Evolutionary conservation across 129 eudicot genomes (phyloP), one percentile per base, ranked within the genome.

Genomic region (Chrysanthemum seticuspe): DNA sequence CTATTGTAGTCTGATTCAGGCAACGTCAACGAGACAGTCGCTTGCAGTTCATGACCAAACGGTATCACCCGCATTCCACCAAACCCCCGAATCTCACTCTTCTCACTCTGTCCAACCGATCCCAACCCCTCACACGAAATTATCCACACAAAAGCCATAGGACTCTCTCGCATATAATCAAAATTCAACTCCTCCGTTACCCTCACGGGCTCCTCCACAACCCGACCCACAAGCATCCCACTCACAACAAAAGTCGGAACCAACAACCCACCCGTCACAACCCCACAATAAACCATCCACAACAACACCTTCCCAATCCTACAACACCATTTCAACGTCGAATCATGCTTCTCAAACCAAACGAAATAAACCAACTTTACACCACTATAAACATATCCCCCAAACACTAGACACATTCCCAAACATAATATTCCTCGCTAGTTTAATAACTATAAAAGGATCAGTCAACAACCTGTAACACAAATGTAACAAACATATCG

Each of bases 1-100:
- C 84, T 81, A 70, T 95, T 95, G 78, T 95, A 88, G 45, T 85
- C 90, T 6, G 99, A 92, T 70, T 92, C 98, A 2, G 98, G 98
- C 78, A 92, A 56, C 3, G 78, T 87, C 75, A 92, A 70, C 0
- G 81, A 81, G 23, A 92, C 91, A 15, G 85, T 87, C 18, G 83
- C 95, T 81, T 85, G 81, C 80, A 90, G 76, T 80, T 87, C 87
- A 64, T 88, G 91, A 65, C 80, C 75, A 58, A 52, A 64, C 48
- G 94, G 97, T 50, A 90, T 63, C 27, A 85, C 80, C 59, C 88
- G 78, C 14, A 74, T 52, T 49, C 59, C 88, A 56, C 34, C 74
- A 70, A 27, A 16, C 57, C 65, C 73, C 66, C 67, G 72, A 78
- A 71, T n/a, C 51, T 77, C 82, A 53, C 60, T 63, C 67, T 78